Conservation (phyloP, 805 yeast genomes). For the Nadsonia fulvescens region DNA sequence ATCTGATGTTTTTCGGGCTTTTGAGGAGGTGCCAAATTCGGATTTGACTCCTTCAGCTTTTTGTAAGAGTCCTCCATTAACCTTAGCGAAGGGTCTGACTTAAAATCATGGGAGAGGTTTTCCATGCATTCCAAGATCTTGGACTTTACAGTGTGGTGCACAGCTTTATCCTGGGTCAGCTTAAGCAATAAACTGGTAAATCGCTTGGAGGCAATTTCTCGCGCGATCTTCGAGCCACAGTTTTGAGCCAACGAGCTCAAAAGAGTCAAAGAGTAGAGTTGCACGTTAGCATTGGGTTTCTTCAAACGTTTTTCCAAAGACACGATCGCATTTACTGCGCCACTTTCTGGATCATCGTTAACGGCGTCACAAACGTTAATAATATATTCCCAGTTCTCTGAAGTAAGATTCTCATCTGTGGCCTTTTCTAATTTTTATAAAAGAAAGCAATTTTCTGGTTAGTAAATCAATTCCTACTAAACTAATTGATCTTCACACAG, state of each 20-base stretch:
- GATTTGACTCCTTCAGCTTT: slow-evolving; percentile 27
- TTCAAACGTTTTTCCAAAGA: slow-evolving; percentile 30
- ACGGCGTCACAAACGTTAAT: slow-evolving; percentile 52
- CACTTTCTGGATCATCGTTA: slow-evolving; percentile 40
- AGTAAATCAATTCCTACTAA: too few species aligned
- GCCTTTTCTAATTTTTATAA: slow-evolving; percentile 29
- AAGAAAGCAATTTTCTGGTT: too few species aligned
- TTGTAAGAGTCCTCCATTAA: slow-evolving; percentile 47
- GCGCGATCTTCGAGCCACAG: slow-evolving; percentile 54
- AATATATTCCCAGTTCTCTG: slow-evolving; percentile 52
- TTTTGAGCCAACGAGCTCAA: slow-evolving; percentile 52
- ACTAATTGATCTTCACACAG: too few species aligned
- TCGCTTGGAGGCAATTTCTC: slow-evolving; percentile 37
- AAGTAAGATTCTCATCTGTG: slow-evolving; percentile 41
- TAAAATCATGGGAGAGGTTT: slow-evolving; percentile 48
- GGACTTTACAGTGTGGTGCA: slow-evolving; percentile 51
- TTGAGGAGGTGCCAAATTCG: slow-evolving; percentile 27
- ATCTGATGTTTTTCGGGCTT: slow-evolving; percentile 41
- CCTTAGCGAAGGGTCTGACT: slow-evolving; percentile 56
- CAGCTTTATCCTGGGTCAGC: slow-evolving; percentile 32
- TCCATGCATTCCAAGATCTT: slow-evolving; percentile 48
- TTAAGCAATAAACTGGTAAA: slow-evolving; percentile 32
- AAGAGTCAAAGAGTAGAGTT: slow-evolving; percentile 34
- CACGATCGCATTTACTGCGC: slow-evolving; percentile 28
- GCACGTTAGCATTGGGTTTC: slow-evolving; percentile 44